Base-by-base conservation (phyloP, 768 basidiomycete species). In the Termitomyces sp. region DNA sequence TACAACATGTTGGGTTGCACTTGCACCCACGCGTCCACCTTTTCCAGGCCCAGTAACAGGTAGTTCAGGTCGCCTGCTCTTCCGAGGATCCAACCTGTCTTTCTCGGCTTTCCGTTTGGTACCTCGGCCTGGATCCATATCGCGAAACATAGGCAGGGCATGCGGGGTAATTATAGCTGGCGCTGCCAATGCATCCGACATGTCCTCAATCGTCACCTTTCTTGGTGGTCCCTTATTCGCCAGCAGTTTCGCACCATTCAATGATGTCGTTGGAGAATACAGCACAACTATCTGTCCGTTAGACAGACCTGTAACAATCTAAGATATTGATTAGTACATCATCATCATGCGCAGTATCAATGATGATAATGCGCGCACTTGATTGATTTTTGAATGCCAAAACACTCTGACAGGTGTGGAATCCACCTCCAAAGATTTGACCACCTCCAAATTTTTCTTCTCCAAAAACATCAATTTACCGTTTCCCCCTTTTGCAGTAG, bases 351-450 rank as follows among this genome's bases (percentile, higher is more conserved):
- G 37, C 55, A 38, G 15, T 15, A 44, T 37, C 57, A 38, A 60
- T 50, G 30, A 60, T 50, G 30, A 62, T 42, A 60, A 12, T 10
- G 51, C 46, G 66, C 85, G 62, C 59, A 90, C 92, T 80, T 97
- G 93, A 75, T 99, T 99, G 77, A 99, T 98, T 71, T 90, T 92
- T 6, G 91, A 83, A 74, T 98, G 97, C 97, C 97, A 99, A 26
- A 80, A 71, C 2, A 98, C 90, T 65, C 87, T 89, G 54, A 99
- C 90, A 10, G 97, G 93, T 35, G 85, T 89, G 24, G 85, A 78
- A 43, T 85, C 85, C 63, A 90, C 81, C 54, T 78, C 81, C 43
- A 93, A 62, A 42, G 78, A 77, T 71, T 87, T 87, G 51, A 76
- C 83, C 46, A 85, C 78, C 57, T 85, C 84, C 43, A 97, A 71